Evolutionary conservation across 75 land plant species (phyloP).

Genomic region (Gnetum montanum): DNA sequence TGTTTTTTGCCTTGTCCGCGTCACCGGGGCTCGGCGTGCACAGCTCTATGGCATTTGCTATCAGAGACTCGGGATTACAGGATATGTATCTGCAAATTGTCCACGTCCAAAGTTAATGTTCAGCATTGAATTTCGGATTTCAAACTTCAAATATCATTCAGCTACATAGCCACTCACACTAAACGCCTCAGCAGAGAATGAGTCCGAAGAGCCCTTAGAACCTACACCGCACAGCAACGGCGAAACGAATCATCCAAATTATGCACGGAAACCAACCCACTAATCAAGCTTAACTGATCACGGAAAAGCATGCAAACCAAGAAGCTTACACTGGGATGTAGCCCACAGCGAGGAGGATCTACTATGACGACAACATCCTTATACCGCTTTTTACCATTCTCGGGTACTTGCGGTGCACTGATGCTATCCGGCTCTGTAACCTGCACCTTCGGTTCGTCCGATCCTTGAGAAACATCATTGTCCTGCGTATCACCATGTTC

Average conservation of each 20-base stretch:
- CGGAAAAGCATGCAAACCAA: background rate
- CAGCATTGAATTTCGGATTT: no score
- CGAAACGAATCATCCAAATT: no score
- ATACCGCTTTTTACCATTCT: constrained; percentile 18
- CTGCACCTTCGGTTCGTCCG: background rate
- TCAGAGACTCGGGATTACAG: constrained; percentile 89
- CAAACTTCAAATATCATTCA: no score
- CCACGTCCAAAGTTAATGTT: no score
- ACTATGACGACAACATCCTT: constrained; percentile 90
- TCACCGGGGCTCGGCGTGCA: constrained; percentile 75
- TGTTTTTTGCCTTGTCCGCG: constrained; percentile 39
- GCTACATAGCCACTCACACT: constrained; percentile 53
- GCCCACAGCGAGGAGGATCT: constrained; percentile 94
- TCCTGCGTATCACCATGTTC: constrained; percentile 13
- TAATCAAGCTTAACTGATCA: no score
- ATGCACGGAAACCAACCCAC: no score
- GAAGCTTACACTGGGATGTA: constrained; percentile 80
- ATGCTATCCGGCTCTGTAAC: constrained; percentile 10
- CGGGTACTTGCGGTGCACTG: constrained; percentile 6
- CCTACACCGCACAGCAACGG: no score
- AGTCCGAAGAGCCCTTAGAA: constrained; percentile 72
- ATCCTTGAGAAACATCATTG: background rate
- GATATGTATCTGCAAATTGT: constrained; percentile 78
- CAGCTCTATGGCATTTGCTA: constrained; percentile 97
- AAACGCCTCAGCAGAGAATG: constrained; percentile 61